Conservation (phyloP, 2,329 filamentous ascomycete species). For the Colletotrichum ledebouriae region DNA sequence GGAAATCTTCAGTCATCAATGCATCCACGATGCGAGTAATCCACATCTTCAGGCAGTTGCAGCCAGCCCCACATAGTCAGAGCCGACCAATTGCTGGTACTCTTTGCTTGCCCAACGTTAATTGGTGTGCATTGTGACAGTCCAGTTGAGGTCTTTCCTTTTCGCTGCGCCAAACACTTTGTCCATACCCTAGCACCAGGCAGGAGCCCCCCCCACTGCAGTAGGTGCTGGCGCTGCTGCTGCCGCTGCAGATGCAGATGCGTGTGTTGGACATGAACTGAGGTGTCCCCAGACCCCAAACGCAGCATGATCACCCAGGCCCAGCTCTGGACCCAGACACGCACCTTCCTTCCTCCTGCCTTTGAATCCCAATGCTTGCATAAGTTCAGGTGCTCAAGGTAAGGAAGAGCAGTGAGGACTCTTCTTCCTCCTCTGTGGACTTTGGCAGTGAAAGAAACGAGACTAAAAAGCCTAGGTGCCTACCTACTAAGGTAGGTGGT, state of each 20-base stretch:
- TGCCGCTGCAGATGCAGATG: not conserved
- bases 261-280: no score
- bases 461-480: not conserved
- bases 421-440: no score
- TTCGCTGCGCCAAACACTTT: not conserved
- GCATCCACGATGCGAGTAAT: constrained; percentile 32
- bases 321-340: not conserved
- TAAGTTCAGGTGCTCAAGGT: no score
- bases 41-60: constrained; percentile 17
- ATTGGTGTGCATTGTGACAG: constrained; percentile 2
- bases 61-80: constrained; percentile 5
- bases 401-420: no score
- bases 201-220: not conserved
- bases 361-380: constrained; percentile 12
- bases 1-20: constrained; percentile 21
- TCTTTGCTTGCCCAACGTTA: constrained; percentile 2
- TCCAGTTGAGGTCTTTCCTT: not conserved
- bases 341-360: constrained; percentile 3
- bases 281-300: no score
- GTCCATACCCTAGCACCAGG: not conserved
- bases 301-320: not conserved
- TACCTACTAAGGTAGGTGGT: no score
- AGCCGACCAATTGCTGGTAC: constrained; percentile 8
- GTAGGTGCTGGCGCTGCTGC: not conserved
- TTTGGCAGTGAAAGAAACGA: not conserved